phyloP scores from a whole-genome alignment of 352 stramenopile species.

The Pythium guiyangense region DNA sequence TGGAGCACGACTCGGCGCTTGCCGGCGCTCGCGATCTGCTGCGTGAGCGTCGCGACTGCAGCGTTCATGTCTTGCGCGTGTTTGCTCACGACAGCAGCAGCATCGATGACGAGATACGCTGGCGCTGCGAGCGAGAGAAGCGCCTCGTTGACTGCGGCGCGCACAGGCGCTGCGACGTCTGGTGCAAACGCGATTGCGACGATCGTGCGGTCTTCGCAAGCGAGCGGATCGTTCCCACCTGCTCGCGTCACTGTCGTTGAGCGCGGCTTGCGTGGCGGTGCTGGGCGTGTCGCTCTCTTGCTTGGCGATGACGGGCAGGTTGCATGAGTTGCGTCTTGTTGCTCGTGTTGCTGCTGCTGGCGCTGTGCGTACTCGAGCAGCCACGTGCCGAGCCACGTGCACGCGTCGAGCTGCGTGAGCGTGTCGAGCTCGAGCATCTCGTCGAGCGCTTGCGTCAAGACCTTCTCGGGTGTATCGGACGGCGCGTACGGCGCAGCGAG shows the following conservation, averaged over 20 bases:
- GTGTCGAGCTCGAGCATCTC: slow-evolving; percentile 24
- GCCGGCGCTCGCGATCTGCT: slow-evolving; percentile 14
- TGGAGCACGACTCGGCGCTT: slow-evolving; percentile 24
- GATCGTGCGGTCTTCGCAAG: background rate
- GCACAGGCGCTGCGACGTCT: background rate
- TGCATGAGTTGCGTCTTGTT: background rate
- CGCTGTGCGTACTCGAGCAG: slow-evolving; percentile 19
- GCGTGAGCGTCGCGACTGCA: slow-evolving; percentile 12
- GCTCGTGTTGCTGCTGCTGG: slow-evolving; percentile 8
- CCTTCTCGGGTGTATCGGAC: slow-evolving; percentile 20
- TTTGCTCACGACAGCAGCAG: slow-evolving; percentile 10
- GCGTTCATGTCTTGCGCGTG: slow-evolving; percentile 1
- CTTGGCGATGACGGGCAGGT: background rate
- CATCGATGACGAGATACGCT: slow-evolving; percentile 33
- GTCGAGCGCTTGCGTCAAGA: slow-evolving; percentile 35
- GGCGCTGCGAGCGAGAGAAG: background rate
- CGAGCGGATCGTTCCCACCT: background rate
- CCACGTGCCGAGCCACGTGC: slow-evolving; percentile 50
- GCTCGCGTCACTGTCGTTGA: too few relatives aligned
- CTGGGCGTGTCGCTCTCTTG: background rate
- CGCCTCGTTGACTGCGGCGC: background rate
- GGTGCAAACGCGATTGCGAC: slow-evolving; percentile 1
- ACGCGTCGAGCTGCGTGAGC: slow-evolving; percentile 26
- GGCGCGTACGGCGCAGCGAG: slow-evolving; percentile 4
- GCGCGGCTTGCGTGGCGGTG: background rate